Evolutionary conservation across 495 filamentous ascomycete genomes (phyloP), one percentile per base, ranked within the genome.

Genomic region (Eremomyces bilateralis): DNA sequence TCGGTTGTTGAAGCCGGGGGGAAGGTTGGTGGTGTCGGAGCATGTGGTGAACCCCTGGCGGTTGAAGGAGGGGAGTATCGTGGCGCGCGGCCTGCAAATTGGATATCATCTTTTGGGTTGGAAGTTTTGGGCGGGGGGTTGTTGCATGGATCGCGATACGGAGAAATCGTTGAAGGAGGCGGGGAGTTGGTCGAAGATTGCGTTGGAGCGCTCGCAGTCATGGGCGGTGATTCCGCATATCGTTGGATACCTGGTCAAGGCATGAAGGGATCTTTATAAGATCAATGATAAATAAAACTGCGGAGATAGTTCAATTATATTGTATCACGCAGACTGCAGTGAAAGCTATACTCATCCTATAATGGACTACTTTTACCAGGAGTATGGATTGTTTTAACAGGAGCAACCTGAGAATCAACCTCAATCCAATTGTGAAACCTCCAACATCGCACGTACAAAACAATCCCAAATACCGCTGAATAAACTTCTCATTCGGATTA

Each of bases 11-110:
- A 58, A 57, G 38, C 57, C 57, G 1, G 56, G 57, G 4, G 57
- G 57, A 0, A 29, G 49, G 25, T 44, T 60, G 45, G 31, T 60
- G 16, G 45, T 60, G 4, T 53, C 44, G 22, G 57, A 60, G 35
- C 57, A 60, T 41, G 44, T 56, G 3, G 37, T 25, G 10, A 58
- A 55, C 35, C 42, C 46, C 1, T 52, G 52, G 44, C 20, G 37
- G 6, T 33, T 29, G 1, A 37, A 40, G 20, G 21, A 21, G 2
- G 52, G 53, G 0, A 39, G 35, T 12, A 11, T 49, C 2, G 13
- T 43, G 11, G 47, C 41, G 15, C 13, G 47, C 13, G 3, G 46
- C 10, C 17, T 41, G 33, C 53, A 56, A 35, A 10, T 33, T 10
- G 31, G 51, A 3, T 51, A 41, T 36, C 46, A 33, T 22, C 1